phyloP scores from a whole-genome alignment of 1,139 yeast genomes.

The Kurtzmaniella quercitrusa region DNA sequence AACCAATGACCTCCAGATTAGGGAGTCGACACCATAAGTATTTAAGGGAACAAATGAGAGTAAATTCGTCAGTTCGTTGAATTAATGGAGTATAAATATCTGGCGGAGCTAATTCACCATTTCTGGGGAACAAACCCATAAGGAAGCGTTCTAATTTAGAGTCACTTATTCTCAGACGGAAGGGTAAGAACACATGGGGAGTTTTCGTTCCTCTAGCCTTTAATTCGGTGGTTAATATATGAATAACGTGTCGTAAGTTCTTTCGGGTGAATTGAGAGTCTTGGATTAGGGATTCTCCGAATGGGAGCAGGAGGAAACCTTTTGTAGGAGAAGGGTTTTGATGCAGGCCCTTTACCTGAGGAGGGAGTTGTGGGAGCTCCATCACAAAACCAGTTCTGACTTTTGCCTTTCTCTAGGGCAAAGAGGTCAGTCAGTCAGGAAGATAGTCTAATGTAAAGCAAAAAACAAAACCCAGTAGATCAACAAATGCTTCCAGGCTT shows the following conservation, averaged over 20 bases:
- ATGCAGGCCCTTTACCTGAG: constrained; percentile 9
- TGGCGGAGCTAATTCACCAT: constrained; percentile 41
- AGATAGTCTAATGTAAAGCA: neutral
- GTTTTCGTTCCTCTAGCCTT: constrained; percentile 54
- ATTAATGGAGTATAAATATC: constrained; percentile 33
- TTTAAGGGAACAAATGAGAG: constrained; percentile 68
- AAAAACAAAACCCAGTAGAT: neutral
- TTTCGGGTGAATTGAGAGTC: constrained; percentile 54
- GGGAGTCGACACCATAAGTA: constrained; percentile 86
- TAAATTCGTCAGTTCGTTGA: constrained; percentile 53
- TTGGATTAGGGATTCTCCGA: constrained; percentile 10
- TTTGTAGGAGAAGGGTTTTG: neutral
- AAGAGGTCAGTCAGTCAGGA: neutral
- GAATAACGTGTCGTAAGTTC: constrained; percentile 60
- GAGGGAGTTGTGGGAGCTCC: constrained; percentile 27
- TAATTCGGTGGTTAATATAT: constrained; percentile 60
- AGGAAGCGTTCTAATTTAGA: constrained; percentile 50
- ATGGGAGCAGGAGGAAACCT: constrained; percentile 1
- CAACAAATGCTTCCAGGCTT: neutral
- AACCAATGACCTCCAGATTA: constrained; percentile 75
- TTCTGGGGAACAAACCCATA: constrained; percentile 43
- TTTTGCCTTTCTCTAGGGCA: neutral
- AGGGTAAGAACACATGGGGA: constrained; percentile 66
- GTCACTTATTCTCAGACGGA: constrained; percentile 62
- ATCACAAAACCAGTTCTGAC: constrained; percentile 8